Percentiles rank a stretch among this genome's conserved stretches.
Conservation (phyloP, 768 basidiomycete species). For the Tylopilus felleus region DNA sequence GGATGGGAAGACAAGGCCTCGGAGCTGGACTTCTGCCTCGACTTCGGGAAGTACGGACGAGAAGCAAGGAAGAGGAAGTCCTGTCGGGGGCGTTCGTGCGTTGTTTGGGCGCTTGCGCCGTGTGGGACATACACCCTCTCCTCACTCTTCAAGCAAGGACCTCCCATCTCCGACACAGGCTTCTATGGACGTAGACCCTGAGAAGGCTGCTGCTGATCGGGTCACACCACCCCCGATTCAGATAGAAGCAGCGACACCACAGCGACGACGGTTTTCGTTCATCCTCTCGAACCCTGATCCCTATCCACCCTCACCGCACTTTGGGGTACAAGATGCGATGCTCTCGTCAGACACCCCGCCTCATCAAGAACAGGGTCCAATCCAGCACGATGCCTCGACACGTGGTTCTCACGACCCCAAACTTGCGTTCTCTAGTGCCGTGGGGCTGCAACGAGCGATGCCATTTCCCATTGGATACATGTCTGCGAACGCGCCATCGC, state of each 20-base stretch:
- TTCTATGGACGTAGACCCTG: slow-evolving; percentile 14
- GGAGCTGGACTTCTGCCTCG: slow-evolving; percentile 17
- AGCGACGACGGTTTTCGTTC: slow-evolving; percentile 25
- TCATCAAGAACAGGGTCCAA: background rate
- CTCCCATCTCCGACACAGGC: slow-evolving; percentile 13
- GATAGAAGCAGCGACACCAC: slow-evolving; percentile 13
- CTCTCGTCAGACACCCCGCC: background rate
- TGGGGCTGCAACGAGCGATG: background rate
- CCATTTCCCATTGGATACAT: slow-evolving; percentile 4
- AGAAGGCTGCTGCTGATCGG: slow-evolving; percentile 6
- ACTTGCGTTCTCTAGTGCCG: background rate
- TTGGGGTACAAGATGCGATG: background rate
- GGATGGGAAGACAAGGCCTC: slow-evolving; percentile 7
- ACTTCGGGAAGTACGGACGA: slow-evolving; percentile 21
- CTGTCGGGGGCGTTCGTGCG: slow-evolving; percentile 24
- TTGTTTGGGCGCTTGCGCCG: slow-evolving; percentile 27
- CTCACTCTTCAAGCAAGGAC: slow-evolving; percentile 23
- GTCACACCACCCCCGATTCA: slow-evolving; percentile 18
- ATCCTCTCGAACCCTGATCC: slow-evolving; percentile 33
- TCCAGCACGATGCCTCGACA: background rate
- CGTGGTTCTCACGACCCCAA: background rate
- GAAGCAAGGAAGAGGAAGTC: slow-evolving; percentile 22
- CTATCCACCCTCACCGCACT: slow-evolving; percentile 19
- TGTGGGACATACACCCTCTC: slow-evolving; percentile 27
- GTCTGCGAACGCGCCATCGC: slow-evolving; percentile 15